A percentile compares a stretch with the other conserved stretches of the same genome.
phyloP scores from a whole-genome alignment of 352 stramenopile species.

The Globisporangium middletonii region DNA sequence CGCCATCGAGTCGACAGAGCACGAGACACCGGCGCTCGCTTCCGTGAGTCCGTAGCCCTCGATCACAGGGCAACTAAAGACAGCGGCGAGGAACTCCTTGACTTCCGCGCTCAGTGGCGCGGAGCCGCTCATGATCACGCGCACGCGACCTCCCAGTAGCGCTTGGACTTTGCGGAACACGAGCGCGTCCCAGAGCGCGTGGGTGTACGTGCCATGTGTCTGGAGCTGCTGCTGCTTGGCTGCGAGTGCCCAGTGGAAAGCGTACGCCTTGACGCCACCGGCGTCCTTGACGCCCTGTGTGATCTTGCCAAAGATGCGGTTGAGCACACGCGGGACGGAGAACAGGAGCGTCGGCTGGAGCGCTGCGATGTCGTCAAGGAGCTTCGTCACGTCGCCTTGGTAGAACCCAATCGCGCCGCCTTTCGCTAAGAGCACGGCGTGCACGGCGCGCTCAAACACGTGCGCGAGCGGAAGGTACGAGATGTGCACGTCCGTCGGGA shows the following conservation, averaged over 20 bases:
- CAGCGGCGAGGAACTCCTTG: conserved; percentile 92
- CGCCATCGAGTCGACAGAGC: conserved; percentile 24
- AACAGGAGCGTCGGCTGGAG: conserved; percentile 90
- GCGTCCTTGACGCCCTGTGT: conserved; percentile 53
- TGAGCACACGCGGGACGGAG: conserved; percentile 90
- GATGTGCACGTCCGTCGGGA: conserved; percentile 47
- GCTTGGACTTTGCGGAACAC: conserved; percentile 95
- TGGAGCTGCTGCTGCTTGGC: conserved; percentile 53
- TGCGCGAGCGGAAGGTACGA: conserved; percentile 40
- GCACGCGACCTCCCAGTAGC: conserved; percentile 84
- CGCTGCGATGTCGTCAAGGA: conserved; percentile 90
- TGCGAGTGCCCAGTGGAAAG: conserved; percentile 83
- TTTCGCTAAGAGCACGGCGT: conserved; percentile 40
- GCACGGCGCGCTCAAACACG: conserved; percentile 87
- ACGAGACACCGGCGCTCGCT: conserved; percentile 29
- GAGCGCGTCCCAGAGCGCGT: conserved; percentile 90
- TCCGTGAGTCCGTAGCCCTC: conserved; percentile 97
- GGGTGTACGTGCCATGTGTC: conserved; percentile 21
- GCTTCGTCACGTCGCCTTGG: conserved; percentile 75
- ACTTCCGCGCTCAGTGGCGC: conserved; percentile 90
- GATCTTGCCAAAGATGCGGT: conserved; percentile 95
- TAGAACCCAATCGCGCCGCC: conserved; percentile 91
- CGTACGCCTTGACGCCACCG: conserved; percentile 80
- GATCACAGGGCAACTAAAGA: conserved; percentile 89
- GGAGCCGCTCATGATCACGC: conserved; percentile 91